phyloP scores from a whole-genome alignment of 371 early-diverging fungal species.

The Fennellomyces sp. region DNA sequence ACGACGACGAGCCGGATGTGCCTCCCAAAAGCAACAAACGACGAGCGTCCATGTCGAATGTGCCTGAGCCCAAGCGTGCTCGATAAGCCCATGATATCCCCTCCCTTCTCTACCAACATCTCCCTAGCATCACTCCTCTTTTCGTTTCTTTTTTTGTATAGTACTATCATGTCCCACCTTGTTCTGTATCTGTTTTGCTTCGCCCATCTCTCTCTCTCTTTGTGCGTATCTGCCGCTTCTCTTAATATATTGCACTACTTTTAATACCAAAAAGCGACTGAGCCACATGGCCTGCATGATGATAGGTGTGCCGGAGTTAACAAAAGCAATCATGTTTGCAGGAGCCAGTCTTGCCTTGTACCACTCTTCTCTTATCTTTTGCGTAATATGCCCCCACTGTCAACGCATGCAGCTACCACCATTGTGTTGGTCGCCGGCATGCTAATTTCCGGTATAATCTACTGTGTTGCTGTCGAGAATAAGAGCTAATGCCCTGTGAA shows the following conservation, averaged over 20 bases:
- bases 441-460: slow-evolving; percentile 72
- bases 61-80: slow-evolving; percentile 11
- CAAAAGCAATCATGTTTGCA: background rate
- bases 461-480: background rate
- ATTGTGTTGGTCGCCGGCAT: slow-evolving; percentile 72
- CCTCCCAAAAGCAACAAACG: slow-evolving; percentile 7
- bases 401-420: slow-evolving; percentile 20
- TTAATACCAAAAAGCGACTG: background rate
- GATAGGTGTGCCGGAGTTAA: background rate
- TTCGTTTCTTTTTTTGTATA: background rate
- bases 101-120: background rate
- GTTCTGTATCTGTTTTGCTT: background rate
- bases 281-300: background rate
- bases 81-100: slow-evolving; percentile 12
- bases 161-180: background rate
- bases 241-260: background rate
- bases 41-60: slow-evolving; percentile 10
- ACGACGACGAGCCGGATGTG: background rate
- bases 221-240: no score
- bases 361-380: background rate
- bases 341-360: background rate
- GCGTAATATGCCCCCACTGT: slow-evolving; percentile 7
- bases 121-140: background rate
- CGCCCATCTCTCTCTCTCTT: slow-evolving; percentile 7
- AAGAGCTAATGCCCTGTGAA: background rate